Percentiles rank a stretch among this genome's conserved stretches.
These are phyloP conservation scores for Lepiota brunneoincarnata DNA, from an alignment of 768 basidiomycete genomes.

Conservation along the genomic window DNA sequence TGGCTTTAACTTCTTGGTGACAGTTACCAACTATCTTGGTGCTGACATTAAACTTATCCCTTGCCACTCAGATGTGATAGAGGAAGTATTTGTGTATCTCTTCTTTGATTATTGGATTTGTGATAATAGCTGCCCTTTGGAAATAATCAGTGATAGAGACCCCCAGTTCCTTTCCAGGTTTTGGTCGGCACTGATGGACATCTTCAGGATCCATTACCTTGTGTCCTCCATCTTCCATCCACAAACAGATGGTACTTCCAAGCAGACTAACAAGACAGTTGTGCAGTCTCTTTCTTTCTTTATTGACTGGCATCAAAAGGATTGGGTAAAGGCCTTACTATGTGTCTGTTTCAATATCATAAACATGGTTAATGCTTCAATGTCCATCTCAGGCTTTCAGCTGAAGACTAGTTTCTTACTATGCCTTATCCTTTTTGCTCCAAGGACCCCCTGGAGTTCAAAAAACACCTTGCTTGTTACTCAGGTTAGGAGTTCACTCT, in stretches of 20 bases:
- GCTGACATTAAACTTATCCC: too few relatives aligned
- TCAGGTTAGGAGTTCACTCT: too few relatives aligned
- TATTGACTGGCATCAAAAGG: conserved; percentile 21
- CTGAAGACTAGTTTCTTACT: conserved; percentile 20
- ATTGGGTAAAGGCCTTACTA: conserved; percentile 24
- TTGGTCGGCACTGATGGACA: too few relatives aligned
- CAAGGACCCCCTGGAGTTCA: too few relatives aligned
- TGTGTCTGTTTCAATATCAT: conserved; percentile 27
- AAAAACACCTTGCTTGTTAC: too few relatives aligned
- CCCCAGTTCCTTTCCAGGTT: too few relatives aligned
- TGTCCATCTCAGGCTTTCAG: conserved; percentile 27
- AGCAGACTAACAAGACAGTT: conserved; percentile 24
- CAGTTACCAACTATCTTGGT: too few relatives aligned
- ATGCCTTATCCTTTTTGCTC: conserved; percentile 19
- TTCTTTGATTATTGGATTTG: too few relatives aligned
- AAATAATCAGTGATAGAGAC: too few relatives aligned
- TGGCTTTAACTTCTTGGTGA: conserved; percentile 20
- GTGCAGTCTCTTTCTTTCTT: conserved; percentile 26
- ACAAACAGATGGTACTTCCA: conserved; percentile 21
- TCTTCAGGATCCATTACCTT: conserved; percentile 22
- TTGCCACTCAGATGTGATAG: too few relatives aligned
- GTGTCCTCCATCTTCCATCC: conserved; percentile 27
- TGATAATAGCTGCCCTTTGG: too few relatives aligned
- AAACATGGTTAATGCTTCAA: conserved; percentile 25
- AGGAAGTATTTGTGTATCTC: too few relatives aligned